Base-by-base conservation (phyloP, 345 rosid species). In the Rhodamnia rubescens region DNA sequence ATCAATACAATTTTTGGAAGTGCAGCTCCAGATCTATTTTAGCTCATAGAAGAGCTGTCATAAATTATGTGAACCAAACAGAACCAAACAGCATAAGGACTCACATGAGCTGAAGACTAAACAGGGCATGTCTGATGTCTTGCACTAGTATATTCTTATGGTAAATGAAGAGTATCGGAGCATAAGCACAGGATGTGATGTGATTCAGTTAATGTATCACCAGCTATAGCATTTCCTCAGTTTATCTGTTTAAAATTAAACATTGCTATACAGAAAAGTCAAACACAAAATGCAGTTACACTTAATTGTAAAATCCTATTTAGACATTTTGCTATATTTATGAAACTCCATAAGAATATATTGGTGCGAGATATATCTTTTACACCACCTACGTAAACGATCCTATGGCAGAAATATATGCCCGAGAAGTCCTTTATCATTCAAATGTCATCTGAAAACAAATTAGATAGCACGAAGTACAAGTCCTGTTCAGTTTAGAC, bases 191-290 rank as follows among this genome's bases (percentile, higher is more conserved):
- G 78, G 78, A 4, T 36, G 78, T 69, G 47, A 36, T 69, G 78
- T 69, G 7, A 69, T 64, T 64, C 32, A 15, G 75, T 29, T 64
- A 22, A 64, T 69, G 24, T 36, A 69, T 69, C 4, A 18, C 36
- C 26, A 32, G 13, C 24, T 69, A 36, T 18, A 69, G 47, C 47
- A 69, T 69, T 36, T 69, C 13, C 36, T 29, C 75, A 64, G 15
- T 32, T 18, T 69, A 18, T 18, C 24, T 18, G 26, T 69, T 69
- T 36, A 64, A 16, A 64, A 32, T 64, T 64, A 32, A 64, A 64
- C 75, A 16, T 32, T 64, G 75, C 40, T 32, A 64, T 32, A 32
- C 44, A 64, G 44, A 32, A 64, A 8, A 90, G 89, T 90, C 92
- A 36, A 64, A 64, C 44, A 40, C 78, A 69, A 69, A 69, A 69